Evolutionary conservation across 1,284 basidiomycete species (phyloP), one percentile per base, ranked within the genome.

Genomic region (Microbotryum lychnidis-dioicae): DNA sequence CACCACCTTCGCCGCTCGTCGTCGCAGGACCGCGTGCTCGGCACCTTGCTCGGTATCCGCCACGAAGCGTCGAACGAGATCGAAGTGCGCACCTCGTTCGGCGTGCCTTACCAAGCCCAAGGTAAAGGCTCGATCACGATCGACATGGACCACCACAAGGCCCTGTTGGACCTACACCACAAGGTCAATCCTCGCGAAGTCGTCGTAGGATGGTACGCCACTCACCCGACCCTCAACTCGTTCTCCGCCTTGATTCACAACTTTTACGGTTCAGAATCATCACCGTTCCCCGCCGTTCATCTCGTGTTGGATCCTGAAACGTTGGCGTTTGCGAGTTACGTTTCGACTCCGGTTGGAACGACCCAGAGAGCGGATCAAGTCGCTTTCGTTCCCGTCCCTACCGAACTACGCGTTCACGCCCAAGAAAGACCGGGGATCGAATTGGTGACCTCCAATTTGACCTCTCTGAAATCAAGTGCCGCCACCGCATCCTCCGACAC

Each of bases 211-310:
- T 94, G 91, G 91, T 92, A 92, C 77, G 90, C 90, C 21, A 92
- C 90, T 23, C 87, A 87, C 66, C 87, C 87, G 4, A 85, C 87
- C 67, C 82, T 98, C 63, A 94, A 96, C 79, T 90, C 89, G 18
- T 94, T 94, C 80, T 94, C 92, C 50, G 92, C 96, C 23, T 82
- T 99, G 68, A 96, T 99, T 73, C 96, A 98, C 82, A 93, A 97
- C 78, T 97, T 97, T 78, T 98, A 96, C 77, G 85, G 89, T 47
- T 84, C 88, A 80, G 91, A 98, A 77, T 92, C 90, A 3, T 80
- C 84, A 1, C 88, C 91, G 6, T 84, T 88, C 75, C 89, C 87
- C 62, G 92, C 96, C 6, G 84, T 99, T 50, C 94, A 98, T 76
- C 80, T 99, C 57, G 89, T 91, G 14, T 80, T 99, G 51, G 91